These are phyloP conservation scores for Leptographium flavum DNA, from an alignment of 2,329 filamentous ascomycete genomes.

Conservation along the genomic window DNA sequence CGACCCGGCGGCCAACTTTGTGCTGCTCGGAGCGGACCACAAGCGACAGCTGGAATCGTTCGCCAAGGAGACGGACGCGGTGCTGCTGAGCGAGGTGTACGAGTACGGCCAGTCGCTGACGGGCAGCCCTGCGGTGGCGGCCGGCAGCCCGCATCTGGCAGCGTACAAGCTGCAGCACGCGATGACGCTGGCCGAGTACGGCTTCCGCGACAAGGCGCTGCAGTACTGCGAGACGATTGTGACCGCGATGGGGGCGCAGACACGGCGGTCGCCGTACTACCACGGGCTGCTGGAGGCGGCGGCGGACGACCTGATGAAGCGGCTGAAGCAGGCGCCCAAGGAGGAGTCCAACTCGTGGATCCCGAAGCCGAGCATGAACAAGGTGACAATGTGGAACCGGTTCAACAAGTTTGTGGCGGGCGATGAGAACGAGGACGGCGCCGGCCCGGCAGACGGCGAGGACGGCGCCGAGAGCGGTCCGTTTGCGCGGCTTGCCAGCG, in stretches of 20 bases:
- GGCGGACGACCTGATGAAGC: conserved; percentile 70
- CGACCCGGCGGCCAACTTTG: conserved; percentile 63
- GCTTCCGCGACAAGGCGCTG: conserved; percentile 67
- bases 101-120: conserved; percentile 75
- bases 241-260: conserved; percentile 62
- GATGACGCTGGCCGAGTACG: conserved; percentile 68
- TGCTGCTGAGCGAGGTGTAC: conserved; percentile 92
- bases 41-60: conserved; percentile 55
- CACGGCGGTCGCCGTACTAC: conserved; percentile 76
- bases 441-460: conserved; percentile 37
- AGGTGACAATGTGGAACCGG: conserved; percentile 79
- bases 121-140: conserved; percentile 34
- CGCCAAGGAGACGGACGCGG: conserved; percentile 65
- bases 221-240: conserved; percentile 83
- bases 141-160: conserved; percentile 58
- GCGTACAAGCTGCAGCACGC: conserved; percentile 89
- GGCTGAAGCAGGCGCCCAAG: conserved; percentile 73
- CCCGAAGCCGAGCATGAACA: conserved; percentile 88
- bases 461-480: conserved; percentile 52
- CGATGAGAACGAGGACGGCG: conserved; percentile 60
- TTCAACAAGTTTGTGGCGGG: conserved; percentile 96
- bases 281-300: conserved; percentile 58
- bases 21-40: conserved; percentile 70
- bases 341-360: conserved; percentile 80
- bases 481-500: conserved; percentile 69